Base-by-base conservation (phyloP, 352 stramenopile species). In the Pythium sp. region DNA sequence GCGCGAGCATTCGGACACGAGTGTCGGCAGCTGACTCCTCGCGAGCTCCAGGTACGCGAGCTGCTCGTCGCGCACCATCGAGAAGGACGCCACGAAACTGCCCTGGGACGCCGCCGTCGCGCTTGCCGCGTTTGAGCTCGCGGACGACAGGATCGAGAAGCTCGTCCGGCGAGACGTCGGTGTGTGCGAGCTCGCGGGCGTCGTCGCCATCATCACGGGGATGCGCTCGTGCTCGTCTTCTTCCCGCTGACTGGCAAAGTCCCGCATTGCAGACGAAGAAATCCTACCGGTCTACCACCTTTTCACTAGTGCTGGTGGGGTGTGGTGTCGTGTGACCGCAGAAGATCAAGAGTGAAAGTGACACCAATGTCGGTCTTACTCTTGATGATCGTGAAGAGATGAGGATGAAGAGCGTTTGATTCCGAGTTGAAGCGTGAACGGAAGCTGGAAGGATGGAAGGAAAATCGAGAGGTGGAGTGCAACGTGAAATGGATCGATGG, bases 51-150 rank as follows among this genome's bases (percentile, higher is more conserved):
- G 61, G 28, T 68, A 68, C 22, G 71, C 30, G 3, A 66, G 62
- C 49, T 86, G 75, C 64, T 89, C 74, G 20, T 88, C 73, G 41
- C 74, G 68, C 43, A 74, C 72, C 74, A 91, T 77, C 22, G 72
- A 73, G 62, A 89, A 87, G 5, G 79, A 71, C 38, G 79, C 69
- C 41, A 89, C 76, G 64, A 88, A 87, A 58, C 70, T 74, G 49
- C 73, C 78, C 72, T 85, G 76, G 2, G 54, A 11, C 12, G 22
- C 41, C 12, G 26, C 7, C 7, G 58, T 57, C 18, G 43, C 26
- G 2, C n/a, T 38, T n/a, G 60, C 20, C 0, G 20, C 60, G 22
- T 34, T 53, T 6, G 7, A 51, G 49, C 5, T 54, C 12, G n/a
- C 34, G 14, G 58, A 63, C 20, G 38, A 38, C 15, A 65, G 32